Evolutionary conservation across 106 monocot species (phyloP).

Genomic region (Xerophyta viscosa): DNA sequence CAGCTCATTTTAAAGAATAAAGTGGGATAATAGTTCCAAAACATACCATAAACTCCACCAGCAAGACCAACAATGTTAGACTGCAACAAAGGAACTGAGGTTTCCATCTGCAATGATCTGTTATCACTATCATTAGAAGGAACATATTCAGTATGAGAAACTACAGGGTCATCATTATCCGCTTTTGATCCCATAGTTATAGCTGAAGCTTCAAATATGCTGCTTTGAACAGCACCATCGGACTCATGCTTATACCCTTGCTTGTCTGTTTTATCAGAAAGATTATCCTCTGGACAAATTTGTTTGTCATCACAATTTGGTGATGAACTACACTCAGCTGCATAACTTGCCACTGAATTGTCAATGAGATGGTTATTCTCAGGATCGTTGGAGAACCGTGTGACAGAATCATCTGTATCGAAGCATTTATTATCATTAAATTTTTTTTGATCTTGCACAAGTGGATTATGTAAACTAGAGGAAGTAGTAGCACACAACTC

Average conservation of each 20-base stretch:
- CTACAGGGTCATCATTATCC: conserved; percentile 1
- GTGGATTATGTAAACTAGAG: too few relatives aligned
- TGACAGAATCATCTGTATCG: too few relatives aligned
- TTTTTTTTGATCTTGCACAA: too few relatives aligned
- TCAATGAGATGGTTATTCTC: neutral
- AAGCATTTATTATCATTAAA: too few relatives aligned
- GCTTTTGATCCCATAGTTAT: conserved; percentile 2
- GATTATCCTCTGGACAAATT: conserved; percentile 2
- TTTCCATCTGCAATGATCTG: conserved; percentile 16
- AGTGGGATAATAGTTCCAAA: too few relatives aligned
- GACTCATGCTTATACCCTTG: conserved; percentile 3
- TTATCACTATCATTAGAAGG: neutral
- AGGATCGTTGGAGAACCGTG: neutral
- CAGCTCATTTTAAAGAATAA: too few relatives aligned
- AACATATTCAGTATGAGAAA: conserved; percentile 2
- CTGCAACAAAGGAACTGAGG: conserved; percentile 12
- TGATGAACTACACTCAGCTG: conserved; percentile 4
- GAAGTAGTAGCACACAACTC: conserved; percentile 6
- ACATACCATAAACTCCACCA: conserved; percentile 13
- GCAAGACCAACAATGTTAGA: conserved; percentile 15
- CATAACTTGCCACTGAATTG: conserved; percentile 1
- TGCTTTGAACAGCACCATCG: conserved; percentile 8
- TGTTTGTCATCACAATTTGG: conserved; percentile 8
- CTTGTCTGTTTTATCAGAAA: conserved; percentile 1
- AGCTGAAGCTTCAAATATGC: conserved; percentile 11